A percentile compares a stretch with the other conserved stretches of the same genome.
Conservation (phyloP, 495 filamentous ascomycete genomes). For the Penicillium pancosmium region DNA sequence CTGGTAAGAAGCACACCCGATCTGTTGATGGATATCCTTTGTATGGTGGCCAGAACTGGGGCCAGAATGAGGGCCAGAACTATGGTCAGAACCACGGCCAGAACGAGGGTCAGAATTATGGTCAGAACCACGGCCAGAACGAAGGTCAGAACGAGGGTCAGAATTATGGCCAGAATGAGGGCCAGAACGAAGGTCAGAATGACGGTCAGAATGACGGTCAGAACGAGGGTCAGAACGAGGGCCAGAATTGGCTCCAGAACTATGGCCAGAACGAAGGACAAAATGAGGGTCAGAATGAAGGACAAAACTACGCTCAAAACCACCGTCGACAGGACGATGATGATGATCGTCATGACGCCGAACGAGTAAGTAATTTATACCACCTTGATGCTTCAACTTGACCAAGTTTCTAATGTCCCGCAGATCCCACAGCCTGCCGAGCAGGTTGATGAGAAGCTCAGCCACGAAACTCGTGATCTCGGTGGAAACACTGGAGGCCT, state of each 20-base stretch:
- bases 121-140: slow-evolving; percentile 7
- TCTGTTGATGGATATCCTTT: slow-evolving; percentile 1
- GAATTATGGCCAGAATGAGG: slow-evolving; percentile 16
- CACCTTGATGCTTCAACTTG: not conserved
- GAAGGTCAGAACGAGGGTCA: slow-evolving; percentile 9
- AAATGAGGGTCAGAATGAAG: not conserved
- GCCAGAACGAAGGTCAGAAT: slow-evolving; percentile 19
- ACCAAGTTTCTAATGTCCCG: not conserved
- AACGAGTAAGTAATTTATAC: not conserved
- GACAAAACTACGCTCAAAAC: slow-evolving; percentile 12
- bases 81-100: slow-evolving; percentile 12
- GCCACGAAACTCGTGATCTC: not conserved
- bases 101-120: slow-evolving; percentile 13
- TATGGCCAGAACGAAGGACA: slow-evolving; percentile 5
- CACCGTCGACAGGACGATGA: not conserved
- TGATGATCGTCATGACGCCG: too few species aligned
- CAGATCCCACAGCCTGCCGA: not conserved
- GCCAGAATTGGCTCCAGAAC: slow-evolving; percentile 14
- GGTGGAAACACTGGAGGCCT: not conserved
- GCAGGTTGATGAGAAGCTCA: not conserved
- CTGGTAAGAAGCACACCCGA: not conserved
- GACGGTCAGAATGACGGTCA: not conserved
- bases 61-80: slow-evolving; percentile 3
- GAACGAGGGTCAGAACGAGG: slow-evolving; percentile 8
- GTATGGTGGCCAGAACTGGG: slow-evolving; percentile 3